Percentiles rank a stretch among this genome's conserved stretches.
Evolutionary conservation across 2,329 filamentous ascomycete genomes (phyloP).

Genomic region (Herpotrichia juniperi): DNA sequence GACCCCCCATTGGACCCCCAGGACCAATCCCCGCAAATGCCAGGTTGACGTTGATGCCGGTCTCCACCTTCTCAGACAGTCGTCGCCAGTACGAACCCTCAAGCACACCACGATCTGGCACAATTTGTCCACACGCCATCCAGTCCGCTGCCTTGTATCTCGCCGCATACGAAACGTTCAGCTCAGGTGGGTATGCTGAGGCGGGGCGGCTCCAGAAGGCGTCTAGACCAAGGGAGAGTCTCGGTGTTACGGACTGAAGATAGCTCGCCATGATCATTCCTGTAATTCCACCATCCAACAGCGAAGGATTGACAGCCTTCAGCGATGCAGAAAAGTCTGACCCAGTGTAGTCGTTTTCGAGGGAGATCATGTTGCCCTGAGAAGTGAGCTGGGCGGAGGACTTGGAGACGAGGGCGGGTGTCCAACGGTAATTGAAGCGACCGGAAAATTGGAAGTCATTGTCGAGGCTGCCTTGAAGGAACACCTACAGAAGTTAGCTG

Average conservation of each 20-base stretch:
- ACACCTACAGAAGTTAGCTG: slow-evolving; percentile 66
- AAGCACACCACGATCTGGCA: slow-evolving; percentile 79
- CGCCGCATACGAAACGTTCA: slow-evolving; percentile 85
- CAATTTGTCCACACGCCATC: slow-evolving; percentile 88
- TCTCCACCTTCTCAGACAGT: slow-evolving; percentile 93
- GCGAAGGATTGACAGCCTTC: slow-evolving; percentile 95
- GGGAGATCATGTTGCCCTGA: slow-evolving; percentile 86
- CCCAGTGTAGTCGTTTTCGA: slow-evolving; percentile 95
- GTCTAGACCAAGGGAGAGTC: slow-evolving; percentile 86
- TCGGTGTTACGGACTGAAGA: slow-evolving; percentile 88
- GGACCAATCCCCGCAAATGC: slow-evolving; percentile 71
- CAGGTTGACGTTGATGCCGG: slow-evolving; percentile 92
- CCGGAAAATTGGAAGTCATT: slow-evolving; percentile 87
- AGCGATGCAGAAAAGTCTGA: slow-evolving; percentile 90
- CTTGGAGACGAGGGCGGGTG: slow-evolving; percentile 80
- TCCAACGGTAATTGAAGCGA: slow-evolving; percentile 94
- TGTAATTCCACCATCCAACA: slow-evolving; percentile 88
- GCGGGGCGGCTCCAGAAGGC: slow-evolving; percentile 90
- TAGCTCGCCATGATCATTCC: slow-evolving; percentile 97
- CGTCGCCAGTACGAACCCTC: slow-evolving; percentile 94
- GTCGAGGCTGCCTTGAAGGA: slow-evolving; percentile 94
- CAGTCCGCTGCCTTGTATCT: slow-evolving; percentile 92
- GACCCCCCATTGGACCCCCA: slow-evolving; percentile 67
- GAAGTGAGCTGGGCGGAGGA: slow-evolving; percentile 84
- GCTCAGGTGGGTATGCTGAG: slow-evolving; percentile 86